A percentile compares a stretch with the other conserved stretches of the same genome.
These are phyloP conservation scores for Clonostachys solani DNA, from an alignment of 2,329 filamentous ascomycete genomes.

Conservation along the genomic window DNA sequence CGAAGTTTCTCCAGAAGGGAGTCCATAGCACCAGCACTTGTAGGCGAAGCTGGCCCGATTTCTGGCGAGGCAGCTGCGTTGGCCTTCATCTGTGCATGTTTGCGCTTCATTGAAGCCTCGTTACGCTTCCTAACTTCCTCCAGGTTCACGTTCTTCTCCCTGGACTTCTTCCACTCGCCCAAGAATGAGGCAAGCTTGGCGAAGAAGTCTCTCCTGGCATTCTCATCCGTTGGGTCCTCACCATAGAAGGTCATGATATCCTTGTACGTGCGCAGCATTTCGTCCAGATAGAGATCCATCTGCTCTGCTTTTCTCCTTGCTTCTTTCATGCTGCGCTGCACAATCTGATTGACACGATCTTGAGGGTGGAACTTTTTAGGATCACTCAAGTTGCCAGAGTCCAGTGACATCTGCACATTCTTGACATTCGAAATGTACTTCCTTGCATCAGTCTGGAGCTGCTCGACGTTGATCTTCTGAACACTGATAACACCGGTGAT, in stretches of 20 bases:
- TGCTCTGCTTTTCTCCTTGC: slow-evolving; percentile 93
- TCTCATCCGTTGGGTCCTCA: slow-evolving; percentile 88
- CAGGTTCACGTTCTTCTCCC: slow-evolving; percentile 80
- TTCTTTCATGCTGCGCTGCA: slow-evolving; percentile 94
- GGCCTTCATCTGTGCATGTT: slow-evolving; percentile 67
- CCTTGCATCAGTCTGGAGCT: slow-evolving; percentile 80
- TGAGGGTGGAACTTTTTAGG: slow-evolving; percentile 97
- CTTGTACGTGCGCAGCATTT: slow-evolving; percentile 87
- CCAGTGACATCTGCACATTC: slow-evolving; percentile 87
- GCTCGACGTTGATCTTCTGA: slow-evolving; percentile 94
- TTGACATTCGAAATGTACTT: slow-evolving; percentile 93
- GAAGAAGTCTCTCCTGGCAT: slow-evolving; percentile 93
- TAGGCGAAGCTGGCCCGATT: slow-evolving; percentile 58
- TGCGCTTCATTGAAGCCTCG: slow-evolving; percentile 89
- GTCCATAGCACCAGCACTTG: slow-evolving; percentile 89
- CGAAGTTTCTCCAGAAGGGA: slow-evolving; percentile 90
- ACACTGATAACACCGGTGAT: slow-evolving; percentile 73
- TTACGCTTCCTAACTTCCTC: slow-evolving; percentile 84
- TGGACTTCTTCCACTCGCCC: slow-evolving; percentile 91
- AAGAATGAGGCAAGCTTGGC: slow-evolving; percentile 88
- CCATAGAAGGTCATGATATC: slow-evolving; percentile 97
- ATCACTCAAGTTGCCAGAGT: slow-evolving; percentile 91
- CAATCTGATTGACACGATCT: slow-evolving; percentile 87
- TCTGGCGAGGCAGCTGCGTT: slow-evolving; percentile 43
- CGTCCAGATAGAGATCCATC: slow-evolving; percentile 87